Evolutionary conservation across 2,329 filamentous ascomycete species (phyloP), one percentile per base, ranked within the genome.

Genomic region (Colletotrichum tanaceti): DNA sequence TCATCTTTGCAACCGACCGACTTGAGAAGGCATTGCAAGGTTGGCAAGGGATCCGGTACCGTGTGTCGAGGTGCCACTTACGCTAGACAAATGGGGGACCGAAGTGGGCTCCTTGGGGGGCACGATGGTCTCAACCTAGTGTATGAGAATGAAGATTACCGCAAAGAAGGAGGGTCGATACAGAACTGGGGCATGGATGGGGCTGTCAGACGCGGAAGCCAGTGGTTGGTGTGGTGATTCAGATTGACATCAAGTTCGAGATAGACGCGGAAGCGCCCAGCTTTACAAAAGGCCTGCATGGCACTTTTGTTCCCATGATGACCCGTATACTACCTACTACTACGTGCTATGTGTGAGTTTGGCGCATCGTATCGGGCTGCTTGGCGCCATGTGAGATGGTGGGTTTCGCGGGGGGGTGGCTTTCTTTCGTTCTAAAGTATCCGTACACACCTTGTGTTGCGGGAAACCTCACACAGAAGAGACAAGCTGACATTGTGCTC

Each of bases 211-310:
- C 14, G 55, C n/a, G 32, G 6, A 58, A 35, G 2, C 11, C n/a
- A 20, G 41, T 20, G 54, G 24, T 55, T 43, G 16, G 14, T 9
- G 6, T 11, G 7, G 10, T 11, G 28, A 13, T 24, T 20, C 18
- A 39, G 28, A 13, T 24, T 20, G 28, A 39, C 14, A 18, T 32
- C 46, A 32, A 49, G 24, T 13, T 16, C 16, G 24, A 44, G 35
- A 6, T 59, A 44, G 41, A 50, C 53, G 53, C 14, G n/a, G 18
- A 10, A 63, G 38, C 46, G 65, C 65, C 65, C 28, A 65, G 61
- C 16, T 28, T 54, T 32, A 14, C 61, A 60, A 60, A 57, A 55
- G 55, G 24, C 14, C 65, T 32, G 11, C 52, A 28, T 10, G 35
- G 54, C 28, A 55, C 46, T 54, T 65, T 59, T 68, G 65, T n/a